Evolutionary conservation across 1,284 basidiomycete species (phyloP).

Genomic region (Austroboletus rostrupii): DNA sequence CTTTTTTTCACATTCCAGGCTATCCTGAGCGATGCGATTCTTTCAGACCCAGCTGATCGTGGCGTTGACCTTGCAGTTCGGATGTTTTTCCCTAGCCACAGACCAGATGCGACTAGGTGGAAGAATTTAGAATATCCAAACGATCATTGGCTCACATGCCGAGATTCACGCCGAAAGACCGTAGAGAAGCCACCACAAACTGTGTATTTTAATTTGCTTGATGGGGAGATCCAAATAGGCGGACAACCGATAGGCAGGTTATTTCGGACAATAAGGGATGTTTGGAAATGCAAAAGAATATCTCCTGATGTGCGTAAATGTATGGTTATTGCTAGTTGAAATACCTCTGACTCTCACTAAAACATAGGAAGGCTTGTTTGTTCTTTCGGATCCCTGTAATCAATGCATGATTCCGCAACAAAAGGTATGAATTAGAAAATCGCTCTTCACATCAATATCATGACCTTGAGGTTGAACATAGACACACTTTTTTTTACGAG

Average conservation of each 20-base stretch:
- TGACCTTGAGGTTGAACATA: constrained; percentile 16
- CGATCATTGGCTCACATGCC: neutral
- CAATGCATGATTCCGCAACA: constrained; percentile 6
- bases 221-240: neutral
- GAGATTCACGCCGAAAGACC: neutral
- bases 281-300: constrained; percentile 33
- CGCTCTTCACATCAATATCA: neutral
- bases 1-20: neutral
- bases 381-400: neutral
- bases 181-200: neutral
- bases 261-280: constrained; percentile 30
- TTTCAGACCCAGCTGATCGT: neutral
- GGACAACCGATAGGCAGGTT: constrained; percentile 40
- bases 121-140: neutral
- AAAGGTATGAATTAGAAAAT: neutral
- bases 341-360: neutral
- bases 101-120: neutral
- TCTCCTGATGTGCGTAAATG: constrained; percentile 26
- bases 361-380: neutral
- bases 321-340: neutral
- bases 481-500: constrained; percentile 27
- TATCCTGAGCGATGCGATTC: constrained; percentile 2
- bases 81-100: constrained; percentile 27
- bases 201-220: neutral
- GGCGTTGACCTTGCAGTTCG: constrained; percentile 34